phyloP scores from a whole-genome alignment of 148 eudicot genomes.

The Camellia lanceoleosa region DNA sequence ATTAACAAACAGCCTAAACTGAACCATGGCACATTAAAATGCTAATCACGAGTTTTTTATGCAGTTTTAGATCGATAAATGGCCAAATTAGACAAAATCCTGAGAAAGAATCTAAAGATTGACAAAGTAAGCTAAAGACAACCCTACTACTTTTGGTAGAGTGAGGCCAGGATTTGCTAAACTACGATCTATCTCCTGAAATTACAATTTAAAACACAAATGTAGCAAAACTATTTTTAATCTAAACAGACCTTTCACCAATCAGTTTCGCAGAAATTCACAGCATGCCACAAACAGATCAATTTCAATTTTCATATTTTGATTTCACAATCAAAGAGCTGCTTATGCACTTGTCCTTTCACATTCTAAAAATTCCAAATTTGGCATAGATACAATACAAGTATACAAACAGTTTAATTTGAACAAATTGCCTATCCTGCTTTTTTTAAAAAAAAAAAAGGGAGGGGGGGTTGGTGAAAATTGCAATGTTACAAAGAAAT shows the following conservation, averaged over 20 bases:
- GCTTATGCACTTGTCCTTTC: background rate
- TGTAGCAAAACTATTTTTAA: background rate
- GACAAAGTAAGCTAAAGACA: background rate
- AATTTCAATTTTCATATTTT: background rate
- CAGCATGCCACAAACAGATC: background rate
- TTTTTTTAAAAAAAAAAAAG: background rate
- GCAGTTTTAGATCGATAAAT: too few species aligned
- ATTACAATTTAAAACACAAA: background rate
- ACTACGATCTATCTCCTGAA: constrained; percentile 1
- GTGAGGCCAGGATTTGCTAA: background rate
- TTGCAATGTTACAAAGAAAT: too few species aligned
- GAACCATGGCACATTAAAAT: background rate
- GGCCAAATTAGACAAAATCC: background rate
- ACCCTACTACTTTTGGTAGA: background rate
- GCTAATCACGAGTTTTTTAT: too few species aligned
- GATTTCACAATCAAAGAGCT: background rate
- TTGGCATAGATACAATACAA: background rate
- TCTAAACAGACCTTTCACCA: background rate
- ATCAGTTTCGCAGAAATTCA: background rate
- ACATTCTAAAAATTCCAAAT: background rate
- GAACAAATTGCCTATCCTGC: background rate
- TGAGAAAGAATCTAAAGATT: background rate
- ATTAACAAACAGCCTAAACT: background rate
- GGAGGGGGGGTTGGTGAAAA: too few species aligned
- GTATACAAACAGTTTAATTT: background rate